phyloP scores from a whole-genome alignment of 352 stramenopile genomes.

The Globisporangium polare region DNA sequence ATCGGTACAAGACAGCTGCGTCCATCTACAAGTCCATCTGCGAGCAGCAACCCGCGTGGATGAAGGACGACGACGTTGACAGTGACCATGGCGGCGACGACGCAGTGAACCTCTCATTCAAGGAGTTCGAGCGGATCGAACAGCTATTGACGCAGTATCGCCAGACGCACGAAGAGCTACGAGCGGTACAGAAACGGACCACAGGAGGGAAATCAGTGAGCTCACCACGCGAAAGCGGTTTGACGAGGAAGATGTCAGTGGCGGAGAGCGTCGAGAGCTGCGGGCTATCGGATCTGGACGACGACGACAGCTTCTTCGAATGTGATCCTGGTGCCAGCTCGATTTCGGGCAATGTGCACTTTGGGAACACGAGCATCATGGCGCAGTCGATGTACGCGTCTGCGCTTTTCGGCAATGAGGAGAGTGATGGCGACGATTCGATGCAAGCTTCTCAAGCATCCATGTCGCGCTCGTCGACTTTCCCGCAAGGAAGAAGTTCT shows the following conservation, averaged over 20 bases:
- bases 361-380: slow-evolving; percentile 49
- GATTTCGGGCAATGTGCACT: slow-evolving; percentile 23
- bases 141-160: slow-evolving; percentile 78
- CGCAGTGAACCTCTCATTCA: slow-evolving; percentile 60
- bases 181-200: slow-evolving; percentile 20
- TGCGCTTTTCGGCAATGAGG: slow-evolving; percentile 48
- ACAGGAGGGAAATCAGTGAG: neutral
- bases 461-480: slow-evolving; percentile 7
- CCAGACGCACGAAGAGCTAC: slow-evolving; percentile 65
- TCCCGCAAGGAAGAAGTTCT: slow-evolving; percentile 14
- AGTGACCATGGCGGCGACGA: slow-evolving; percentile 17
- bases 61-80: slow-evolving; percentile 40
- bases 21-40: slow-evolving; percentile 80
- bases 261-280: slow-evolving; percentile 79
- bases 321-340: slow-evolving; percentile 63
- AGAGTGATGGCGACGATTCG: slow-evolving; percentile 17
- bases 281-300: slow-evolving; percentile 79
- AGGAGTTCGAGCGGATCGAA: slow-evolving; percentile 85
- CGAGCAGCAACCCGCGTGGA: slow-evolving; percentile 54
- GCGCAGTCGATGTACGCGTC: slow-evolving; percentile 83
- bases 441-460: neutral
- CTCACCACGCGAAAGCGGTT: slow-evolving; percentile 10
- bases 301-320: slow-evolving; percentile 84
- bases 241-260: slow-evolving; percentile 49
- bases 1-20: slow-evolving; percentile 25